Base-by-base conservation (phyloP, 2,329 filamentous ascomycete genomes). In the Aspergillus sp. region DNA sequence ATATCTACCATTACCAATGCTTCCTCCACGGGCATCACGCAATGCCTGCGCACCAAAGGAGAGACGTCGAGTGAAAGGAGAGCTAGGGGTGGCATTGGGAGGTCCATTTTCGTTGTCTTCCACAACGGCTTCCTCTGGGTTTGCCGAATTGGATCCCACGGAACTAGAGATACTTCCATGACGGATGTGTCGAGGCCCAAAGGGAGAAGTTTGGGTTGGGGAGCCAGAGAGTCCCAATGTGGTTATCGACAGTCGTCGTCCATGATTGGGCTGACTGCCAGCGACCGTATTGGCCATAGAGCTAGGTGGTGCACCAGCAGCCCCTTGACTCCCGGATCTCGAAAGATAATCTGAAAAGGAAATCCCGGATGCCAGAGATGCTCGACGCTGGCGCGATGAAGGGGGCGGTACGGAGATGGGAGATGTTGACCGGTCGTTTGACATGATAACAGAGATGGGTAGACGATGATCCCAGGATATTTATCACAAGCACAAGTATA, bases 31-130 rank as follows among this genome's bases (percentile, higher is more conserved):
- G 69, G 90, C 85, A 77, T 88, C 88, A 68, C 87, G 84, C 76
- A 92, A 82, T 66, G 90, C 90, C 75, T 92, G 87, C 62, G 90
- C 89, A 62, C 94, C 93, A 71, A 96, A 96, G 78, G 93, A 97
- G 81, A 96, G 88, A 61, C 93, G 90, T 68, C 93, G 89, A 61
- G 86, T 86, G 64, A 80, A 80, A 36, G 92, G 91, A 11, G 90
- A 90, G 56, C 81, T 84, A 36, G 91, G 88, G 15, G 84, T 83
- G 67, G 84, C 85, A 70, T 82, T 84, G 41, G 80, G 73, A 41
- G 81, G 77, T 57, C 81, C 78, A 62, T 90, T 84, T 52, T 89
- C 90, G 67, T 79, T 88, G 76, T 93, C 90, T 65, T 93, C 90
- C 62, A 88, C 68, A 21, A 79, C 71, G 4, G 75, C 75, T 32